Base-by-base conservation (phyloP, 75 land plant species). In the Pinus tabuliformis region DNA sequence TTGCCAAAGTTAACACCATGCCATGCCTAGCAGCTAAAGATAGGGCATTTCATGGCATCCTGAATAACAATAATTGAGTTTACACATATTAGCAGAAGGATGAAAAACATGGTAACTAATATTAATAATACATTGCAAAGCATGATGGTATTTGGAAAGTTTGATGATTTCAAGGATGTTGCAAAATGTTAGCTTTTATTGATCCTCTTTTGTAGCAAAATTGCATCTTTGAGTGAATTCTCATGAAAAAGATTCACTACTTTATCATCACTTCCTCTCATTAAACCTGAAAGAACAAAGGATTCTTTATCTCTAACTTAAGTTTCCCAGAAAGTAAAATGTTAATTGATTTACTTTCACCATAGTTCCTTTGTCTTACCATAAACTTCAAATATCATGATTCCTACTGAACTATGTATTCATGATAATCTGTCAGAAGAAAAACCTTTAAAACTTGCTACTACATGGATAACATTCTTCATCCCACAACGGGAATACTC, bases 241-340 rank as follows among this genome's bases (percentile, higher is more conserved):
- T 85, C 84, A 65, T 91, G 95, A 75, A 97, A 97, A 21, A 81
- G 86, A 52, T 59, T 83, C 36, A 91, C 89, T 73, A 95, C 72
- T 56, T 81, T 82, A 76, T 88, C 87, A 83, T 90, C 95, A 59
- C 86, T 86, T 30, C 99, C 95, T 81, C 88, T 95, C 85, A 91
- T 81, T 76, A 97, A 83, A 70, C 98, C 92, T 14, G 98, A 83
- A 24, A 97, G 83, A 72, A 96, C 97, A 20, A 90, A 85, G 36
- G 98, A 85, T 52, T 98, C 95, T 76, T 89, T 87, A 80, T 97
- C 99, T 76, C 98, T 89, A 42, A 97, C 98, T 98, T 97, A 87
- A 64, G 58, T 1, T 70, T 81, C 26, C 70, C 62, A 22, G 62
- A 56, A 73, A 56, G 5, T 68, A 42, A 49, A 42, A 42, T 42